Conservation (phyloP, 2,329 filamentous ascomycete genomes). For the Aspergillus sclerotialis region DNA sequence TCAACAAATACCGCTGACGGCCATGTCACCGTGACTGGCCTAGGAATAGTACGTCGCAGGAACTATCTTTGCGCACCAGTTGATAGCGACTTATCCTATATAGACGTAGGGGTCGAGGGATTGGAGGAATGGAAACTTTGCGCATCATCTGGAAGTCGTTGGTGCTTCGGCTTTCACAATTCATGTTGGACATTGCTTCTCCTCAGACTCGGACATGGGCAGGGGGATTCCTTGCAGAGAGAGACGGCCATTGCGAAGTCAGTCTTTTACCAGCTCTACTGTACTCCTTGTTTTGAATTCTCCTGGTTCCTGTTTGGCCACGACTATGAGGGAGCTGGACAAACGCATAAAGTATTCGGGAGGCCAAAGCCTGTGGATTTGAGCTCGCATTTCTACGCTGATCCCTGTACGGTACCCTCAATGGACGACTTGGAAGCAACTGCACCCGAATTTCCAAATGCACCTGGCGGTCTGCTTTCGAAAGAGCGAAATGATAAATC, state of each 20-base stretch:
- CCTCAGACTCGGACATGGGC: slow-evolving; percentile 1
- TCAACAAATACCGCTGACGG: no score
- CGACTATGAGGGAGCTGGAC: slow-evolving; percentile 7
- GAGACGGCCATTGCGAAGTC: background rate
- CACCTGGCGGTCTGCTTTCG: background rate
- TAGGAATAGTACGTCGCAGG: no score
- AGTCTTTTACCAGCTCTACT: slow-evolving; percentile 7
- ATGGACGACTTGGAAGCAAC: background rate
- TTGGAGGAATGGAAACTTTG: slow-evolving; percentile 3
- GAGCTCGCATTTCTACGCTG: slow-evolving; percentile 2
- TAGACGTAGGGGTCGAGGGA: background rate
- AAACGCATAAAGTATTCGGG: background rate
- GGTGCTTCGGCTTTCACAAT: slow-evolving; percentile 8
- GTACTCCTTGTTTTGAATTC: slow-evolving; percentile 2
- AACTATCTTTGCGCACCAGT: background rate
- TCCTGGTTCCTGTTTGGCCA: slow-evolving; percentile 10
- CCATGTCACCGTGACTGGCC: no score
- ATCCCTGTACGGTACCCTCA: slow-evolving; percentile 6
- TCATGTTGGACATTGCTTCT: slow-evolving; percentile 11
- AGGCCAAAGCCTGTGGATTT: background rate
- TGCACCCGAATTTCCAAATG: background rate
- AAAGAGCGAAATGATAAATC: background rate
- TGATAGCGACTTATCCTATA: background rate
- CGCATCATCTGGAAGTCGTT: background rate
- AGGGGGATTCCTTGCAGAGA: no score